Conservation (phyloP, 306 rosid genomes). For the Vicia faba region DNA sequence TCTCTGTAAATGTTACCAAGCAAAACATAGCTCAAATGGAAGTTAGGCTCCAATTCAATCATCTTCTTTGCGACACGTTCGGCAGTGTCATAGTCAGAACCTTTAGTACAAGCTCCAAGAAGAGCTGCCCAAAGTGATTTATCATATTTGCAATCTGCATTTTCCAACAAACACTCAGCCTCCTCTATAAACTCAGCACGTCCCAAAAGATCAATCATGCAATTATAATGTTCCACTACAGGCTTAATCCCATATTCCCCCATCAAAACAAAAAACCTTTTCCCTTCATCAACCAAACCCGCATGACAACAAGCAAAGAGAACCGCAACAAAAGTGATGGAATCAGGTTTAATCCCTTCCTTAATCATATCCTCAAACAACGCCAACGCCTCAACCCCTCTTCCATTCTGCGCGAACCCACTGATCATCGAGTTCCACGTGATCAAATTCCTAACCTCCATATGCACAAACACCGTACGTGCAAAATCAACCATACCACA, state of each 20-base stretch:
- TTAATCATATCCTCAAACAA: slow-evolving; percentile 62
- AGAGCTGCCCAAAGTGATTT: slow-evolving; percentile 81
- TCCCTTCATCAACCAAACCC: slow-evolving; percentile 82
- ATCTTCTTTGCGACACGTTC: slow-evolving; percentile 82
- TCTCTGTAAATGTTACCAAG: slow-evolving; percentile 76
- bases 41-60: slow-evolving; percentile 69
- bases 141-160: slow-evolving; percentile 65
- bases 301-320: slow-evolving; percentile 93
- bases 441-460: slow-evolving; percentile 73
- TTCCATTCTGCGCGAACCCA: slow-evolving; percentile 88
- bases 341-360: slow-evolving; percentile 69
- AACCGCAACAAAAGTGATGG: slow-evolving; percentile 70
- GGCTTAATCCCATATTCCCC: slow-evolving; percentile 62
- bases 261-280: slow-evolving; percentile 60
- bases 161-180: slow-evolving; percentile 71
- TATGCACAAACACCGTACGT: slow-evolving; percentile 46
- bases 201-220: slow-evolving; percentile 85
- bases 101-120: slow-evolving; percentile 81
- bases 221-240: slow-evolving; percentile 75
- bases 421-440: slow-evolving; percentile 88
- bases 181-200: slow-evolving; percentile 82
- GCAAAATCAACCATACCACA: slow-evolving; percentile 78
- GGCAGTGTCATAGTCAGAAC: slow-evolving; percentile 57
- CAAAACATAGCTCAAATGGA: slow-evolving; percentile 79
- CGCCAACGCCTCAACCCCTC: slow-evolving; percentile 60